Base-by-base conservation (phyloP, 306 rosid genomes). In the Vicia faba region DNA sequence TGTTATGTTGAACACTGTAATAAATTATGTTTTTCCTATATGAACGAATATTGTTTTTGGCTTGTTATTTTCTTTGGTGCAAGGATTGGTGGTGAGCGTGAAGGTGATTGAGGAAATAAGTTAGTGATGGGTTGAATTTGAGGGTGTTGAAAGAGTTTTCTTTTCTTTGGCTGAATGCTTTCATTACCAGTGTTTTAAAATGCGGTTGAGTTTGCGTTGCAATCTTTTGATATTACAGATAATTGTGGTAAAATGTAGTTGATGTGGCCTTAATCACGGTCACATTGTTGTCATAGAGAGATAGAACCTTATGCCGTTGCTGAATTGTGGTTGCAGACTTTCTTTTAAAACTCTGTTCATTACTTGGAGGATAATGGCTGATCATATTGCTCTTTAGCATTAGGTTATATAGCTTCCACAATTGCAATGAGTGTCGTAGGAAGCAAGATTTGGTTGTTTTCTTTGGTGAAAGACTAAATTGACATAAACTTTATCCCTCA, bases 351-450 rank as follows among this genome's bases (percentile, higher is more conserved):
- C 5, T 18, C 10, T 12, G 18, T 26, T 25, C 2, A 5, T 12
- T 25, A 11, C 38, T 7, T 7, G 41, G 19, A 61, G 20, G 12
- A 64, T 28, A 8, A 60, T 28, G 31, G 26, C 13, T 48, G 20
- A 61, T 75, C 39, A n/a, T 46, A 29, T 46, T 67, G 57, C 57
- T 72, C 54, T 46, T 15, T 28, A 35, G 46, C 15, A 46, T 74
- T 12, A 19, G 54, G 28, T 26, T 72, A 19, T 13, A 16, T 58
- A 57, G 54, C 31, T 46, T 60, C 33, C 66, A 16, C 38, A 19
- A 31, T 33, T 33, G 26, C 36, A 59, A 53, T 59, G 38, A 44
- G 25, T 50, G 12, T 26, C 44, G 39, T 7, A 25, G 2, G 11
- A 25, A 66, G 56, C 11, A 44, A 57, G 14, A 23, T 56, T 65